Base-by-base conservation (phyloP, 257 asterid species). In the Primulina tabacum region DNA sequence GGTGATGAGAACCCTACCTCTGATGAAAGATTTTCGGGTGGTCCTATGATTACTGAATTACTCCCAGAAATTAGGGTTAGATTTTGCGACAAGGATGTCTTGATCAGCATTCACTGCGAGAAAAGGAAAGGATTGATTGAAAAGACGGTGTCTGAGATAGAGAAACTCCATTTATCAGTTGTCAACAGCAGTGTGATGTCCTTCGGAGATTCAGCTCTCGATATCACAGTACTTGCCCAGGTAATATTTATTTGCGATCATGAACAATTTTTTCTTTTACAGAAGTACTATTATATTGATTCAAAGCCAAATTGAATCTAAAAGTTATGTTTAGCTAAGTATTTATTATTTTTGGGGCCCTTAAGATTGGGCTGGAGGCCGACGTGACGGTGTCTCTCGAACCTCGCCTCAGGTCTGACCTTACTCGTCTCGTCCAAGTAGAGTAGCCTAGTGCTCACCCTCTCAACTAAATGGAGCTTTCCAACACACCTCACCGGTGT, bases 51-150 rank as follows among this genome's bases (percentile, higher is more conserved):
- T 20, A 76, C 78, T 21, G 79, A 77, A 67, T 40, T 85, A 28
- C 81, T 83, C n/a, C 97, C 96, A 0, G 83, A 90, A 62, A 82
- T 90, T 18, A 94, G 86, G 76, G 92, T 89, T 4, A 83, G 85
- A 30, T 43, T 81, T 5, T 82, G 83, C 26, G 80, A 78, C 4
- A 80, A 77, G 8, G 88, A 88, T 28, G 83, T 88, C 24, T 84
- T 90, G 5, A 75, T 90, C 6, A 82, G 82, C 65, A 71, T 90
- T 63, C 94, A 87, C 68, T 90, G 95, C 24, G 92, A 88, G 83
- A 90, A 84, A 65, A 71, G 65, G 7, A 88, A 86, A 79, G 94
- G 96, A 26, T 64, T 85, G 3, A 57, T 88, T 60, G 92, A 78
- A 43, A 81, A 67, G 20, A 69, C 73, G 8, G 68, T 90, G 0